Base-by-base conservation (phyloP, 805 yeast genomes). In the Maudiozyma saulgeensis region DNA sequence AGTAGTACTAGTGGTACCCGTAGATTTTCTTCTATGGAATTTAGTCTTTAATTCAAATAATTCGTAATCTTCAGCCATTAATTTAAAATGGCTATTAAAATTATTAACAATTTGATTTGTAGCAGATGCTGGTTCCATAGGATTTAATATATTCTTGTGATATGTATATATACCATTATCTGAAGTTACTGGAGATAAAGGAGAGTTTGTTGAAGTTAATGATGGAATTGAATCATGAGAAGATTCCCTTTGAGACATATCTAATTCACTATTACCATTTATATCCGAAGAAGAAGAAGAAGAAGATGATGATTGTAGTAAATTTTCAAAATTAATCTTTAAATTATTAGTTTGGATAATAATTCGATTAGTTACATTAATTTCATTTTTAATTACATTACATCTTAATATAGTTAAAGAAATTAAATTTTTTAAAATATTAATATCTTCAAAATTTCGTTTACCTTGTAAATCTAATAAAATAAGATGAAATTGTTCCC, bases 31-130 rank as follows among this genome's bases (percentile, higher is more conserved):
- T 23, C 42, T 39, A 19, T 39, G 21, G 15, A 43, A 47, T 38
- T 47, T 47, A 13, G 46, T 45, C 43, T 55, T 49, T 11, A 58
- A 46, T 48, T 60, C 64, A 47, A 58, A 61, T 7, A 56, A 53
- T 48, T 62, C 66, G 48, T 61, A 61, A 45, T 59, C 58, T 41
- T 61, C 66, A 2, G 62, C 64, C 50, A 59, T 54, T 19, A 53
- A 45, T 45, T 58, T 59, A 51, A 63, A 63, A 49, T 62, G 62
- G n/a, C 49, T 49, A 26, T 61, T 58, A 43, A 59, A 63, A 46
- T 61, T 63, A 21, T 58, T 43, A 15, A 55, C 48, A 9, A 61
- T 46, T 48, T 56, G 64, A 31, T 45, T 50, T 15, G 32, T 43
- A 5, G 47, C 41, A 3, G 35, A 18, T 6, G 25, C 43, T 3